Conservation (phyloP, 345 rosid species). For the Gossypium mustelinum region DNA sequence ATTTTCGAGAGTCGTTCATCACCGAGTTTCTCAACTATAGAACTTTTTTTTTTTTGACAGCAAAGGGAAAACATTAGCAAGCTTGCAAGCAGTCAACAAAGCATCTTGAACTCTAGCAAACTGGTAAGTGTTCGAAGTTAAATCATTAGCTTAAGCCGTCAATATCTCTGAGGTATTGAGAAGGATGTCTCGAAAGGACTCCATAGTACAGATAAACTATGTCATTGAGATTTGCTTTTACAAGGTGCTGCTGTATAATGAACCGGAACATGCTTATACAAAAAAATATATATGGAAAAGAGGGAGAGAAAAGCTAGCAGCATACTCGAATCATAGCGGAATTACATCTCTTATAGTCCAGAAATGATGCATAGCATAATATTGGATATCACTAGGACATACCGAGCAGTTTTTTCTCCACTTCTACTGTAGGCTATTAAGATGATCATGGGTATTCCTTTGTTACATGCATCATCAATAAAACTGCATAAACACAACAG, state of each 20-base stretch:
- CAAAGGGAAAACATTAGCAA: slow-evolving; percentile 12
- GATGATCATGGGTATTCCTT: slow-evolving; percentile 62
- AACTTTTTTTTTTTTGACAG: slow-evolving; percentile 32
- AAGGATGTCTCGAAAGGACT: background rate
- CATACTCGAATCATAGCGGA: background rate
- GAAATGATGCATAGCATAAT: background rate
- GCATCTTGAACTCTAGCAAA: background rate
- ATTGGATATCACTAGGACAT: slow-evolving; percentile 13
- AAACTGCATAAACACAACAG: slow-evolving; percentile 48
- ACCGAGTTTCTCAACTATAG: slow-evolving; percentile 75
- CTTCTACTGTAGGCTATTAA: slow-evolving; percentile 60
- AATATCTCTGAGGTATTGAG: background rate
- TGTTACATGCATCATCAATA: slow-evolving; percentile 56
- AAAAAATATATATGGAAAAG: background rate
- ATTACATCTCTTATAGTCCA: background rate
- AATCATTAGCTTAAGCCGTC: background rate
- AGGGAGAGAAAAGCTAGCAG: background rate
- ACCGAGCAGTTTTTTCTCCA: slow-evolving; percentile 80
- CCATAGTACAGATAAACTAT: background rate
- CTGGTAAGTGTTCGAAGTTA: background rate
- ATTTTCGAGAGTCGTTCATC: slow-evolving; percentile 54
- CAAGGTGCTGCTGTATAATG: background rate
- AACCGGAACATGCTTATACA: background rate
- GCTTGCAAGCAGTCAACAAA: slow-evolving; percentile 3
- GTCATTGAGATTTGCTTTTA: background rate